Evolutionary conservation across 441 rosid genomes (phyloP).

Genomic region (Euphorbia schlechtendalii): DNA sequence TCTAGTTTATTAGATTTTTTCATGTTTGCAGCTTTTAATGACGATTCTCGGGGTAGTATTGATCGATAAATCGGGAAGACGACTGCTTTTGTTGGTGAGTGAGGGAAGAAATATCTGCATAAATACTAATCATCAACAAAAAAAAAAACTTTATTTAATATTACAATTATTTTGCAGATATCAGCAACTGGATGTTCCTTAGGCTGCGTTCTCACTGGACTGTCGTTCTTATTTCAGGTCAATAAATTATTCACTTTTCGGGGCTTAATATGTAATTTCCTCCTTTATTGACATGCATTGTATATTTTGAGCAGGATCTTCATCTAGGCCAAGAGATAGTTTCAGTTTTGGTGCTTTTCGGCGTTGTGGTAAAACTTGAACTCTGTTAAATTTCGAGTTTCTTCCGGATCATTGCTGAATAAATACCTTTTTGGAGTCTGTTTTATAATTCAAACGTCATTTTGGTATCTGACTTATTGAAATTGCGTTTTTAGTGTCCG

Average conservation of each 20-base stretch:
- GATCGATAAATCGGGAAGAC: slow-evolving; percentile 9
- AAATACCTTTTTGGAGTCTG: no score
- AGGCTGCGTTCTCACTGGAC: slow-evolving; percentile 11
- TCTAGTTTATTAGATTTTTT: neutral
- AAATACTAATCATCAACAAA: neutral
- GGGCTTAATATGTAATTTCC: neutral
- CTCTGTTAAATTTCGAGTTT: no score
- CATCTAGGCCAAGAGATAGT: slow-evolving; percentile 1
- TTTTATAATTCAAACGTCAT: no score
- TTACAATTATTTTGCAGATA: neutral
- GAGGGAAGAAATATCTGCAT: neutral
- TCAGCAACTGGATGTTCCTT: slow-evolving; percentile 4
- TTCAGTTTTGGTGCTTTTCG: slow-evolving; percentile 5
- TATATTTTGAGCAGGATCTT: slow-evolving; percentile 8
- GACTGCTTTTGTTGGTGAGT: slow-evolving; percentile 8
- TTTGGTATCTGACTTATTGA: no score
- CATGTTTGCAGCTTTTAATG: slow-evolving; percentile 6
- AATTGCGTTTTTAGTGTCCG: no score
- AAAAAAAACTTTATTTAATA: neutral
- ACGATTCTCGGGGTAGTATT: neutral
- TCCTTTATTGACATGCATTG: neutral
- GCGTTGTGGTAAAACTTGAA: slow-evolving; percentile 11
- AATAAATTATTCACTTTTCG: neutral
- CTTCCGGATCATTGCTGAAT: no score
- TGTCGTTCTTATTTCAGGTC: slow-evolving; percentile 11